Conservation (phyloP, 345 rosid species). For the Lepidium sativum region DNA sequence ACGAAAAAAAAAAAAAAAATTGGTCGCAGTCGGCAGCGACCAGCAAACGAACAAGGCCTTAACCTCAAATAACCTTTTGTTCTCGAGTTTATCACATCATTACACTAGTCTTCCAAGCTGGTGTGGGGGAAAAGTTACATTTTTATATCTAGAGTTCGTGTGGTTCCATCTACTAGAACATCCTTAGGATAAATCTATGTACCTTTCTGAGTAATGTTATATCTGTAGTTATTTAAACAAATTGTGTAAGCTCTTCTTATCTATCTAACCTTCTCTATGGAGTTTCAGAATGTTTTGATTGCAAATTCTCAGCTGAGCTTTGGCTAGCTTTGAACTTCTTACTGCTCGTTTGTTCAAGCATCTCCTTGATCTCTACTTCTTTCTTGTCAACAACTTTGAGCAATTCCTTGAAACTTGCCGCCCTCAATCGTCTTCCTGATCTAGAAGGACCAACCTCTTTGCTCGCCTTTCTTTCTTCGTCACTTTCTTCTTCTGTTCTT, state of each 20-base stretch:
- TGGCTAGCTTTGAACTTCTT: constrained; percentile 32
- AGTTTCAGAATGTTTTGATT: constrained; percentile 1
- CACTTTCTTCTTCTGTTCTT: constrained; percentile 25
- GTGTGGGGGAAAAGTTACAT: neutral
- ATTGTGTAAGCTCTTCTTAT: neutral
- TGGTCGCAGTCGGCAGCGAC: too few species aligned
- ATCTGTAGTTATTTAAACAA: constrained; percentile 2
- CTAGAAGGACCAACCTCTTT: constrained; percentile 45
- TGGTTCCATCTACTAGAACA: neutral
- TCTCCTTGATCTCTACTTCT: constrained; percentile 47
- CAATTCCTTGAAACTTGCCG: constrained; percentile 44
- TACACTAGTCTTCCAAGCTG: neutral
- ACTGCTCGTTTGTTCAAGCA: constrained; percentile 40
- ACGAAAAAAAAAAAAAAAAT: too few species aligned
- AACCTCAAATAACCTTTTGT: too few species aligned
- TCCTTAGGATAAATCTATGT: constrained; percentile 3
- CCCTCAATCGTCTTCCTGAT: constrained; percentile 26
- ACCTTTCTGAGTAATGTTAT: constrained; percentile 2
- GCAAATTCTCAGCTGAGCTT: constrained; percentile 26
- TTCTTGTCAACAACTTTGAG: constrained; percentile 53
- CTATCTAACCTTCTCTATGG: constrained; percentile 12
- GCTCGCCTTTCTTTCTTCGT: constrained; percentile 14
- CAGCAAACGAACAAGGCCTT: too few species aligned
- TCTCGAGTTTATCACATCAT: too few species aligned
- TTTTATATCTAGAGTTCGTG: neutral